Evolutionary conservation across 2,329 filamentous ascomycete genomes (phyloP).

Genomic region (Trichophyton benhamiae): DNA sequence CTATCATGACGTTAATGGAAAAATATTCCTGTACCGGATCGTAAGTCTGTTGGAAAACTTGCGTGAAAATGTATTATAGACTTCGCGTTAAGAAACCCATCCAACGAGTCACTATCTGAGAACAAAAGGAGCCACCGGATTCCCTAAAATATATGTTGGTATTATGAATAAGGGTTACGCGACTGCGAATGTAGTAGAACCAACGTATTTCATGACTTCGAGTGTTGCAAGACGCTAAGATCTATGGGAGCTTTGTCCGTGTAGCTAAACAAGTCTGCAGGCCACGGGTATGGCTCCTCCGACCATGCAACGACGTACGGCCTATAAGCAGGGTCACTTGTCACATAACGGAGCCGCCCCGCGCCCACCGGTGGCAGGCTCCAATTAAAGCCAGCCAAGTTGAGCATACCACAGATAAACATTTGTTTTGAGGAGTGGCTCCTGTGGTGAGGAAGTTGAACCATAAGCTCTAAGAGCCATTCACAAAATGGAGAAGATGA

Average conservation of each 20-base stretch:
- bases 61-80: no score
- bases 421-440: background rate
- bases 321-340: background rate
- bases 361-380: background rate
- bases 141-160: no score
- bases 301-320: background rate
- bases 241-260: background rate
- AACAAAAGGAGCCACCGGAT: background rate
- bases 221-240: no score
- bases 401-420: conserved; percentile 1
- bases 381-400: background rate
- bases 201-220: background rate
- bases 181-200: background rate
- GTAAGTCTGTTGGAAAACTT: background rate
- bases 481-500: background rate
- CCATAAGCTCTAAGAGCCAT: conserved; percentile 3
- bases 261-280: background rate
- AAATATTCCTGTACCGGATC: conserved; percentile 10
- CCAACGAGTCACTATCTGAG: background rate
- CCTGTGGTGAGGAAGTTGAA: background rate
- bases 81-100: no score
- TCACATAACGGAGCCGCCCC: background rate
- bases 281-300: background rate
- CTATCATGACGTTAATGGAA: conserved; percentile 19
- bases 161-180: no score